Base-by-base conservation (phyloP, 208 protist genomes). In the Wallacemonas sp. region DNA sequence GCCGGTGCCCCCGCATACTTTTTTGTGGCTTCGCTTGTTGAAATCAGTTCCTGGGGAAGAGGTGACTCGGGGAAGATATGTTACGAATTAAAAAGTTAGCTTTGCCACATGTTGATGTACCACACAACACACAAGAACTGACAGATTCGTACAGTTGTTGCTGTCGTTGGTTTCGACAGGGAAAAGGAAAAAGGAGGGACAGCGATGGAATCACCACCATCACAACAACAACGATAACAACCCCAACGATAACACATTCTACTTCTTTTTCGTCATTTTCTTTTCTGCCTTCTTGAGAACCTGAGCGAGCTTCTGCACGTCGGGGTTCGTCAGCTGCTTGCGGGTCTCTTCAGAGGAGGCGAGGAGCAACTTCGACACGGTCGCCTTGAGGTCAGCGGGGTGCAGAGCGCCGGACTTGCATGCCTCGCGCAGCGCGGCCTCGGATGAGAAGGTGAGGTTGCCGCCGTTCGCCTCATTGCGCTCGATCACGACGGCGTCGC, bases 311-410 rank as follows among this genome's bases (percentile, higher is more conserved):
- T 96, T 92, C 75, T 94, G 91, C 19, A 83, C 70, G 14, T 89
- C 78, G 11, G 83, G 61, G 14, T 65, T 81, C 12, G 72, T 60
- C n/a, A 93, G 68, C 27, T 80, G 71, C 6, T 56, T 68, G 29
- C 81, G 87, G 2, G 70, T 41, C 1, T 33, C 38, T 36, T 63
- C 64, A 4, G 81, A 85, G 9, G 38, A 39, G 19, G 78, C 75
- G 26, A 92, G 49, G 17, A 96, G 57, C 14, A 62, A 17, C 52
- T 87, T 80, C n/a, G 81, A 78, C n/a, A 99, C 86, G 12, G 87
- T 68, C 6, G 78, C 70, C 76, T 98, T 98, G 29, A 98, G 81
- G 61, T 98, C 96, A 16, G 57, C 85, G 8, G 96, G 95, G 70
- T 98, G 95, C 34, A 98, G 62, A 0, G 75, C 68, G 4, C 83